Evolutionary conservation across 805 yeast genomes (phyloP), one percentile per base, ranked within the genome.

Genomic region (Sugiyamaella boreocaroliniensis): DNA sequence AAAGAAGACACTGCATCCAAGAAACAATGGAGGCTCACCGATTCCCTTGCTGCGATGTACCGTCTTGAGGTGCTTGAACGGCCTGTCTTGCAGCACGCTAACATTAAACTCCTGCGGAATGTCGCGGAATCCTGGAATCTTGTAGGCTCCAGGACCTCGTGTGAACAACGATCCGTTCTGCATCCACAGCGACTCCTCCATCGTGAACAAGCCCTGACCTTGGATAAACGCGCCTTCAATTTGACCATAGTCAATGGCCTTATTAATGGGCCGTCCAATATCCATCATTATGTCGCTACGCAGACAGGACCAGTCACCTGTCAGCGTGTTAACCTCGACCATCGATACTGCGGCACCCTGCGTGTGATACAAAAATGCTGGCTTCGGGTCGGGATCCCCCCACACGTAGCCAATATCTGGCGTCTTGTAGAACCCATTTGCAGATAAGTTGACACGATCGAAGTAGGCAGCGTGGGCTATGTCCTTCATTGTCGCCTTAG

Each of bases 141-240:
- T 76, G 60, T 75, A 75, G 32, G 71, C 70, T 19, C 79, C 79
- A 12, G 79, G 79, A 1, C 79, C 79, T 18, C 76, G 64, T 0
- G 79, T 75, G 52, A 73, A 68, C 32, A 76, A 58, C 1, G 70
- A 62, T 19, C 78, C 77, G 19, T 22, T 47, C 49, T 69, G 68
- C 43, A 73, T 60, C 78, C 79, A 76, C 45, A 76, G 58, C 1
- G 76, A 71, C 57, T 76, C 78, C 53, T 76, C 79, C 59, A 76
- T 71, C 1, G 79, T 76, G 57, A 71, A 76, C 29, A 75, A 66
- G 4, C 79, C 79, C 65, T 74, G 74, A 20, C 79, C 79, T 61
- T 76, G 79, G 11, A 76, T 68, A 55, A 70, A 76, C 0, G 78
- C 79, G 40, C 79, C 79, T 57, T 76, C 79, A 40, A 76, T 76